Conservation (phyloP, 768 basidiomycete genomes). For the Russula sp. region DNA sequence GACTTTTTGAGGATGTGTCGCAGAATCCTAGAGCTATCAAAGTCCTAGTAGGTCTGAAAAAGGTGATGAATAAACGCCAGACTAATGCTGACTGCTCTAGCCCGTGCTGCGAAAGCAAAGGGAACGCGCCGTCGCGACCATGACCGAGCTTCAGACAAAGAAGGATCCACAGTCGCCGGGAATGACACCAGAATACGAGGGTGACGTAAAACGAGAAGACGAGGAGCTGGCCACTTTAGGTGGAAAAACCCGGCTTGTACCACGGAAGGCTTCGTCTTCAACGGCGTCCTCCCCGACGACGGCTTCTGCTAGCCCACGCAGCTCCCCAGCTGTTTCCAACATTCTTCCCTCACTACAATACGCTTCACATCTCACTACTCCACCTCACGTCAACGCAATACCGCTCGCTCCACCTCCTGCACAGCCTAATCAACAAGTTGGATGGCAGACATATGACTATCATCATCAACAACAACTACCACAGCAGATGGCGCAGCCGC, state of each 20-base stretch:
- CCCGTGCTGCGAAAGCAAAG: conserved; percentile 56
- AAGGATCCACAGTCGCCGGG: conserved; percentile 31
- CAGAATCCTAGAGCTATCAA: conserved; percentile 49
- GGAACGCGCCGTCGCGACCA: conserved; percentile 40
- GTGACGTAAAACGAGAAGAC: conserved; percentile 49
- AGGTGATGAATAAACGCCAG: not conserved
- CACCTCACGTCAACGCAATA: conserved; percentile 30
- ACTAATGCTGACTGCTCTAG: conserved; percentile 30
- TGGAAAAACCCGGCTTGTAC: conserved; percentile 57
- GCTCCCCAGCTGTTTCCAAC: conserved; percentile 23
- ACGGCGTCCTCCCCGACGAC: conserved; percentile 32
- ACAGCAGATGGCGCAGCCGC: conserved; percentile 3
- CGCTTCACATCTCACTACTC: conserved; percentile 41
- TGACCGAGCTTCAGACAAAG: conserved; percentile 32
- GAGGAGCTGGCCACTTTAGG: conserved; percentile 58
- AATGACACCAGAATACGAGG: conserved; percentile 18
- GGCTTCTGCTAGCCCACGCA: conserved; percentile 33
- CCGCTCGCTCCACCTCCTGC: not conserved
- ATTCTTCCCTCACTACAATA: conserved; percentile 35
- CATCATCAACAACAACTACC: conserved; percentile 7
- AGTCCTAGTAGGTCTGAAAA: conserved; percentile 45
- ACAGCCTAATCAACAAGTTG: conserved; percentile 1
- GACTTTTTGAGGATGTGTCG: conserved; percentile 50
- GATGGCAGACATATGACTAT: conserved; percentile 14
- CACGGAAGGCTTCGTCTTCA: conserved; percentile 39